Conservation (phyloP, 805 yeast genomes). For the Lipomyces chichibuensis region DNA sequence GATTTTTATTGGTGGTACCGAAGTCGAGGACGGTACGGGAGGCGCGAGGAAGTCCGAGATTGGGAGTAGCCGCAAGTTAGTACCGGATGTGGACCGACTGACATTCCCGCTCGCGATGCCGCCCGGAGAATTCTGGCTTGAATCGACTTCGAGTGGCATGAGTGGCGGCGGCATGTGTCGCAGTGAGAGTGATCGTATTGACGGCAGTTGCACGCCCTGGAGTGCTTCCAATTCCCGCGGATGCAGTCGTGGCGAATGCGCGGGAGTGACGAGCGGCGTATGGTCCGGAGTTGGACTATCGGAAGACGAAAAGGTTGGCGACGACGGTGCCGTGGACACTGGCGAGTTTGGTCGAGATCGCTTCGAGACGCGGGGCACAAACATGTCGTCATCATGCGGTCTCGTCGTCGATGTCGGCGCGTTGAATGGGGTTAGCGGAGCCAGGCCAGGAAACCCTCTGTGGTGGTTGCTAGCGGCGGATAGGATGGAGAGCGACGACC, state of each 20-base stretch:
- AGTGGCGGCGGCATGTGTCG: slow-evolving; percentile 38
- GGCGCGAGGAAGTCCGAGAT: slow-evolving; percentile 22
- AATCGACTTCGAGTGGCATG: slow-evolving; percentile 32
- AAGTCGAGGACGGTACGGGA: neutral
- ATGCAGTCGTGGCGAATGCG: slow-evolving; percentile 50
- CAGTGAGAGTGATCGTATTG: slow-evolving; percentile 45
- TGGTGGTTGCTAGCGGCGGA: slow-evolving; percentile 29
- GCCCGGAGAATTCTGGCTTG: neutral
- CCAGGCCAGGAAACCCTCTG: slow-evolving; percentile 24
- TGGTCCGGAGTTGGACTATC: slow-evolving; percentile 48
- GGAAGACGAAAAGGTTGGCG: slow-evolving; percentile 46
- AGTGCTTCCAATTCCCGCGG: slow-evolving; percentile 45
- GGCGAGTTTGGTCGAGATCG: slow-evolving; percentile 50
- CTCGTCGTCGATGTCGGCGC: slow-evolving; percentile 34
- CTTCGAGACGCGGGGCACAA: slow-evolving; percentile 43
- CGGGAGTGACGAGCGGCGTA: slow-evolving; percentile 52
- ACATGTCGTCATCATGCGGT: slow-evolving; percentile 35
- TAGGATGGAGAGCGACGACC: slow-evolving; percentile 33
- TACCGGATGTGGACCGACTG: slow-evolving; percentile 18
- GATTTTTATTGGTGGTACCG: neutral
- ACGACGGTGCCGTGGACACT: slow-evolving; percentile 49
- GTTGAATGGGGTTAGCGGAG: slow-evolving; percentile 32
- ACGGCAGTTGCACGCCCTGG: slow-evolving; percentile 46
- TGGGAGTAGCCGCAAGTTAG: slow-evolving; percentile 31
- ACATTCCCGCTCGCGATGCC: slow-evolving; percentile 7